A percentile compares a stretch with the other conserved stretches of the same genome.
phyloP scores from a whole-genome alignment of 768 basidiomycete genomes.

The Daedaleopsis sinensis region DNA sequence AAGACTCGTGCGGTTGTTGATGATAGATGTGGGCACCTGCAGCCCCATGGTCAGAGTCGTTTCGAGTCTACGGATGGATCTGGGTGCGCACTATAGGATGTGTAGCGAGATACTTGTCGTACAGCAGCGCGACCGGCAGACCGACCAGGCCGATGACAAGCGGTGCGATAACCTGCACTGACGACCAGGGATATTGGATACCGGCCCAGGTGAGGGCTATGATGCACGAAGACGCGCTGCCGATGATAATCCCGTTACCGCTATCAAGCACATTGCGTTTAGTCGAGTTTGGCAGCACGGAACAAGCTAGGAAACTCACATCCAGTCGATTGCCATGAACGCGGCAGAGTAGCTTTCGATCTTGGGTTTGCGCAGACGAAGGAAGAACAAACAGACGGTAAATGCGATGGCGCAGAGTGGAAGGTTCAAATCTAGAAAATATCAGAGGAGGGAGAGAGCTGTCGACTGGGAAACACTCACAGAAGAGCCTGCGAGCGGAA shows the following conservation, averaged over 20 bases:
- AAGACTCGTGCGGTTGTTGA: constrained; percentile 17
- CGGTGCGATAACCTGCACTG: constrained; percentile 20
- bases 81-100: constrained; percentile 27
- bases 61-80: too few relatives aligned
- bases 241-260: constrained; percentile 28
- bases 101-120: constrained; percentile 32
- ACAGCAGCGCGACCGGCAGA: constrained; percentile 3
- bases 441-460: not conserved
- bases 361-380: constrained; percentile 25
- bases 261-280: too few relatives aligned
- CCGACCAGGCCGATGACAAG: constrained; percentile 11
- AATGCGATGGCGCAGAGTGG: constrained; percentile 16
- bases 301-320: constrained; percentile 25
- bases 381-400: constrained; percentile 10
- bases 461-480: constrained; percentile 2
- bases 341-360: constrained; percentile 21
- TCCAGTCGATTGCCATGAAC: constrained; percentile 38
- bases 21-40: constrained; percentile 10
- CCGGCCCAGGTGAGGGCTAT: constrained; percentile 39
- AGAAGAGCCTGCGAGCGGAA: constrained; percentile 18
- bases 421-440: constrained; percentile 15
- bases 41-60: too few relatives aligned
- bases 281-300: too few relatives aligned
- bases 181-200: constrained; percentile 38
- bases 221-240: constrained; percentile 20